Evolutionary conservation across 2,329 filamentous ascomycete genomes (phyloP), one percentile per base, ranked within the genome.

Genomic region (Cladobotryum protrusum): DNA sequence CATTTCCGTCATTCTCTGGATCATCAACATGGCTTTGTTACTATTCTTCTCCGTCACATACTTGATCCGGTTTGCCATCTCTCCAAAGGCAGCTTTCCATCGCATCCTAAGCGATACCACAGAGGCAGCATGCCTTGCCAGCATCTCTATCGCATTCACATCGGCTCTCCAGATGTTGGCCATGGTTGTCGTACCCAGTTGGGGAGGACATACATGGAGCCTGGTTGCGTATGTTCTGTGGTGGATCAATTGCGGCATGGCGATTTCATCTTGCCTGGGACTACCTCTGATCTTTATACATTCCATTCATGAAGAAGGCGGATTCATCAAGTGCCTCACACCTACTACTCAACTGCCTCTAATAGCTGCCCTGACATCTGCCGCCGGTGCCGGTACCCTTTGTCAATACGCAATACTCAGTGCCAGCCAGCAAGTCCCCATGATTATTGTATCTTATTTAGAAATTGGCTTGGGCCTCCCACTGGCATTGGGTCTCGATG

Each of bases 361-460:
- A 18, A 69, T 70, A 43, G 62, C 68, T 0, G 64, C 67, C 9
- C 57, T 72, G 11, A 70, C 68, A 0, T 65, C 67, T 5, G 70
- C 69, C 1, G 67, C 71, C 1, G 66, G 63, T 3, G 53, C 50
- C 20, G 64, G 66, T 5, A 58, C 64, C 3, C 56, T 73, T n/a
- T 70, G 65, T 54, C 56, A 52, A 4, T 62, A 57, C 33, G 54
- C 55, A 48, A 46, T 47, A 32, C 44, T 69, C 40, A 57, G 57
- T 47, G 36, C 59, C 14, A 50, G 59, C 20, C 59, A 67, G 29
- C 57, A 67, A 53, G 54, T 72, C 5, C 69, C 70, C 34, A 58
- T 67, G 36, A 66, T 73, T 37, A 61, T 73, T 17, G 61, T 73
- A 13, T 63, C 65, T 5, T 73, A 72, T 44, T 60, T 72, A 17